A percentile compares a stretch with the other conserved stretches of the same genome.
Evolutionary conservation across 2,329 filamentous ascomycete species (phyloP).

Genomic region (Orbilia oligospora): DNA sequence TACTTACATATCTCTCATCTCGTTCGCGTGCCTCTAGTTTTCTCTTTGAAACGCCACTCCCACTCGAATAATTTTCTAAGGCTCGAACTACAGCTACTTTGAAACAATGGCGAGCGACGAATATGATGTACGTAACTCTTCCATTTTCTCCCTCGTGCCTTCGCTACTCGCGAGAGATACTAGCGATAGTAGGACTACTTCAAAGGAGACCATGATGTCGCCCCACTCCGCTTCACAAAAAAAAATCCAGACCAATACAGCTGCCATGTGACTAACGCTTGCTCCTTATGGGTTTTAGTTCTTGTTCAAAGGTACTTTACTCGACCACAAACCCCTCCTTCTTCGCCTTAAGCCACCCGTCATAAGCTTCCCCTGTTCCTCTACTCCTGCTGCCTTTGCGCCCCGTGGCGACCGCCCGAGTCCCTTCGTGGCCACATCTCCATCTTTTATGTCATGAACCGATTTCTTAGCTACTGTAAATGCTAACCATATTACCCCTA

Average conservation of each 20-base stretch:
- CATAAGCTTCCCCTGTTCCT: constrained; percentile 8
- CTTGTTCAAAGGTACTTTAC: constrained; percentile 90
- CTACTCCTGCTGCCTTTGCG: not conserved
- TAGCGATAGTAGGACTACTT: constrained; percentile 1
- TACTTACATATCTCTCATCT: constrained; percentile 21
- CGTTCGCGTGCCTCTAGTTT: constrained; percentile 36
- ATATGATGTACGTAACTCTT: constrained; percentile 89
- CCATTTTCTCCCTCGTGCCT: constrained; percentile 39
- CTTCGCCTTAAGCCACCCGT: constrained; percentile 49
- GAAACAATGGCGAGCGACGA: constrained; percentile 97
- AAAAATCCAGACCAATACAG: not conserved
- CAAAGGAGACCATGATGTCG: constrained; percentile 49
- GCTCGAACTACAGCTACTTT: constrained; percentile 18
- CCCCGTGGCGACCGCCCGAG: not conserved
- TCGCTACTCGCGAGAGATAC: constrained; percentile 3
- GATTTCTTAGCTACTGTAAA: constrained; percentile 10
- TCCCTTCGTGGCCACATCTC: not conserved
- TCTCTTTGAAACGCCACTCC: constrained; percentile 1
- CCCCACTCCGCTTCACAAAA: constrained; percentile 50
- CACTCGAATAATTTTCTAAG: not conserved
- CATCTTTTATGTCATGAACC: constrained; percentile 35
- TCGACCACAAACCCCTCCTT: constrained; percentile 36
- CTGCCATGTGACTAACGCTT: constrained; percentile 18
- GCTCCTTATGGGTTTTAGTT: constrained; percentile 74
- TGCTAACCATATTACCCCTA: constrained; percentile 22